A percentile compares a stretch with the other conserved stretches of the same genome.
These are phyloP conservation scores for Peronospora belbahrii DNA, from an alignment of 352 stramenopile species.

Conservation along the genomic window DNA sequence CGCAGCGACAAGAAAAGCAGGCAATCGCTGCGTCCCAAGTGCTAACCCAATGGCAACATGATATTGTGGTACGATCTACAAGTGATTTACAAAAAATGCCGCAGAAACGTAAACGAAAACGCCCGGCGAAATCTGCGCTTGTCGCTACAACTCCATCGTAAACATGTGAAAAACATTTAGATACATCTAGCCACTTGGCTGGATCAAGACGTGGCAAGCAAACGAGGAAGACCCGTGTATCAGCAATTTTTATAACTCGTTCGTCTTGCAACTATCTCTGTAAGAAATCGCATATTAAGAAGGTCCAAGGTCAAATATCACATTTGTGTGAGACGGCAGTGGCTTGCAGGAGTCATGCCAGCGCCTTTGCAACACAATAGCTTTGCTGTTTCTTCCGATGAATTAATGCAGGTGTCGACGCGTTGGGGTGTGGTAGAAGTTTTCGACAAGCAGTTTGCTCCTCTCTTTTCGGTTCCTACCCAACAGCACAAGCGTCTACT, in stretches of 20 bases:
- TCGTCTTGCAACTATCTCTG: not conserved
- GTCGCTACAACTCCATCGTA: conserved; percentile 9
- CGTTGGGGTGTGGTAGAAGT: conserved; percentile 10
- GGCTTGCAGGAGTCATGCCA: conserved; percentile 9
- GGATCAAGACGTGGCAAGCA: conserved; percentile 3
- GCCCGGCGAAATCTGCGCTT: conserved; percentile 16
- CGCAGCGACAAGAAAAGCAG: conserved; percentile 31
- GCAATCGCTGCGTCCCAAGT: conserved; percentile 16
- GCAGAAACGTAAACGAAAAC: conserved; percentile 35
- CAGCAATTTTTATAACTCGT: conserved; percentile 11
- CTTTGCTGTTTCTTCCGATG: conserved; percentile 42
- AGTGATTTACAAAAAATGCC: conserved; percentile 21
- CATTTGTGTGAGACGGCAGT: not conserved
- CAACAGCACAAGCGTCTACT: conserved; percentile 61
- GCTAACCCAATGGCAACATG: conserved; percentile 7
- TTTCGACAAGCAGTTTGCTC: conserved; percentile 27
- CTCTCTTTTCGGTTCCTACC: conserved; percentile 45
- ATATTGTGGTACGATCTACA: conserved; percentile 5
- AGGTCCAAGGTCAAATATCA: not conserved
- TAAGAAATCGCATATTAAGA: conserved; percentile 11
- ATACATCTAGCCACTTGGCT: not conserved
- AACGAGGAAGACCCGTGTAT: not conserved
- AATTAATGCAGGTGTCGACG: conserved; percentile 6
- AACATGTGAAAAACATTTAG: conserved; percentile 4
- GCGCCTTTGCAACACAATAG: conserved; percentile 55